These are phyloP conservation scores for Verticillium albo-atrum DNA, from an alignment of 2,329 filamentous ascomycete genomes.

Conservation along the genomic window DNA sequence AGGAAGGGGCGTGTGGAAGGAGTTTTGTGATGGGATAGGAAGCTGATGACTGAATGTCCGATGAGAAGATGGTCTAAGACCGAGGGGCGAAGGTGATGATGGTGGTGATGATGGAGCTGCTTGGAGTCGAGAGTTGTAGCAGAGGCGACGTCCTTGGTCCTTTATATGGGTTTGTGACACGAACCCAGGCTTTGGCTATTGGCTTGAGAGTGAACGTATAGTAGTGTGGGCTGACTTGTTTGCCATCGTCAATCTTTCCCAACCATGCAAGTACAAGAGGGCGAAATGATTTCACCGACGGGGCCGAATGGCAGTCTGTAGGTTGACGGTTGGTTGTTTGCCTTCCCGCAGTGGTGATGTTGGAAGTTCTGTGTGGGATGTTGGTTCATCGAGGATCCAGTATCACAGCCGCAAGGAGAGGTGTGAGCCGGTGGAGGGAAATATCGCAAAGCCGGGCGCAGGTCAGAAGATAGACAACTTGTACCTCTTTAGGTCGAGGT, in stretches of 20 bases:
- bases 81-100: neutral
- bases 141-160: neutral
- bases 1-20: no score
- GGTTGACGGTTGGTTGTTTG: slow-evolving; percentile 12
- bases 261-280: slow-evolving; percentile 7
- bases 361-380: slow-evolving; percentile 6
- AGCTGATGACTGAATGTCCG: neutral
- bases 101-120: neutral
- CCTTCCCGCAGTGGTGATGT: slow-evolving; percentile 7
- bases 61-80: neutral
- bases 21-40: neutral
- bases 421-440: slow-evolving; percentile 11
- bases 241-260: slow-evolving; percentile 13
- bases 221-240: slow-evolving; percentile 13
- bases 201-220: slow-evolving; percentile 9
- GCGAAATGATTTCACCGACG: slow-evolving; percentile 11
- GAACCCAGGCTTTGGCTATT: slow-evolving; percentile 11
- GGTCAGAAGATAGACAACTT: slow-evolving; percentile 4
- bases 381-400: slow-evolving; percentile 9
- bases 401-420: slow-evolving; percentile 10
- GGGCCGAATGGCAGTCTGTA: slow-evolving; percentile 11
- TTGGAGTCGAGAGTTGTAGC: neutral
- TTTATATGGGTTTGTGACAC: slow-evolving; percentile 13
- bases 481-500: slow-evolving; percentile 12
- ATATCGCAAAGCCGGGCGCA: slow-evolving; percentile 6